Evolutionary conservation across 768 basidiomycete genomes (phyloP), one percentile per base, ranked within the genome.

Genomic region (Mycena alexandri): DNA sequence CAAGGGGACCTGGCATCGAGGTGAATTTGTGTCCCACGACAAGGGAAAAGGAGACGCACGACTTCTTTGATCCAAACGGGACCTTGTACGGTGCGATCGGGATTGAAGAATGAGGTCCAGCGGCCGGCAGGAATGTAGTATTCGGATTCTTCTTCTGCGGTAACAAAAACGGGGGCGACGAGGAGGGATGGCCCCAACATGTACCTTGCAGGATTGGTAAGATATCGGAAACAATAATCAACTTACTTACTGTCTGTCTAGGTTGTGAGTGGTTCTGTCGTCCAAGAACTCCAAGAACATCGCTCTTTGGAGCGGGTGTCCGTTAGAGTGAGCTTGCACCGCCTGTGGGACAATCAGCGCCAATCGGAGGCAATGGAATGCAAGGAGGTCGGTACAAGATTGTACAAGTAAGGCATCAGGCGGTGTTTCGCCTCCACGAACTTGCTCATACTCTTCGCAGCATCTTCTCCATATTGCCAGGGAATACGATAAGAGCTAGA

Each of bases 401-500:
- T 77, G 67, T 89, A 89, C 16, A 93, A 76, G 75, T 93, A 92
- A 0, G 91, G 92, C 90, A 92, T 92, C 56, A 93, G 79, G 42
- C 90, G 79, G 77, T 92, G 86, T 74, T 91, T 93, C 12, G 84
- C 82, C 61, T 89, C 84, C 50, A 92, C 78, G 75, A 90, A 84
- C 69, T 80, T 84, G 14, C 88, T 82, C 88, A 90, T 89, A 73
- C 82, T 85, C 67, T 83, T 83, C 8, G 88, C 88, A 8, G 90
- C 86, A n/a, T 86, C 89, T 76, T 89, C 89, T 14, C 91, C 90
- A 70, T 90, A 91, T 62, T 88, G 82, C 91, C 91, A 93, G 2
- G 91, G 92, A 3, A 93, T 90, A 12, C 92, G 87, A 73, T 93
- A 93, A 14, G 91, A 91, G 22, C 84, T 81, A 7, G 89, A 90